Percentiles rank a stretch among this genome's conserved stretches.
Conservation (phyloP, 208 protist genomes). For the Trypanosoma lewisi region DNA sequence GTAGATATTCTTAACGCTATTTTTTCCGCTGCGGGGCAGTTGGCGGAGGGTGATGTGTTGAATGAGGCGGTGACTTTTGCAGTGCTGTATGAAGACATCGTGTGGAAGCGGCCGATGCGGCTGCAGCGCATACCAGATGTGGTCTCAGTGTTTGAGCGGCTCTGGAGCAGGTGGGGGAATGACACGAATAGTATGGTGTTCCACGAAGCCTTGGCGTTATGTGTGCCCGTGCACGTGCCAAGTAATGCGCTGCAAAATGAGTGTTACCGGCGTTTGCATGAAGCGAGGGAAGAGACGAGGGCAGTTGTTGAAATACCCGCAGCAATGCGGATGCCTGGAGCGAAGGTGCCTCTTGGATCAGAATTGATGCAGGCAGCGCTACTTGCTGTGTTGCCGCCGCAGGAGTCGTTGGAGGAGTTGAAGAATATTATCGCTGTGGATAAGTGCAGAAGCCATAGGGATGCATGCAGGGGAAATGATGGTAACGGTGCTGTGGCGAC, state of each 20-base stretch:
- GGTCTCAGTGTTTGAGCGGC: conserved; percentile 18
- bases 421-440: background rate
- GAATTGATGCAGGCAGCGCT: conserved; percentile 47
- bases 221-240: conserved; percentile 12
- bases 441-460: background rate
- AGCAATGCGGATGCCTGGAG: conserved; percentile 34
- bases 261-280: background rate
- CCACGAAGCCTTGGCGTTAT: conserved; percentile 5
- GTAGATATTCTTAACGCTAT: conserved; percentile 48
- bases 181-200: background rate
- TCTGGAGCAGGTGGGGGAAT: background rate
- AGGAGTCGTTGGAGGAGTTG: conserved; percentile 51
- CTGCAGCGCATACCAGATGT: conserved; percentile 47
- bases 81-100: conserved; percentile 63
- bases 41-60: conserved; percentile 26
- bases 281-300: background rate
- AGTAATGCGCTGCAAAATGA: background rate
- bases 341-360: conserved; percentile 21
- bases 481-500: background rate
- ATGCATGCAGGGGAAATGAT: background rate
- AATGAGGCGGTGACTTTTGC: conserved; percentile 53
- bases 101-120: conserved; percentile 30
- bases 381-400: conserved; percentile 36
- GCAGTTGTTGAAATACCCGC: conserved; percentile 17
- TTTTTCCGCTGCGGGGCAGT: conserved; percentile 34